A percentile compares a stretch with the other conserved stretches of the same genome.
These are phyloP conservation scores for Pseudomonodictys pantanalensis DNA, from an alignment of 495 filamentous ascomycete genomes.

Conservation along the genomic window DNA sequence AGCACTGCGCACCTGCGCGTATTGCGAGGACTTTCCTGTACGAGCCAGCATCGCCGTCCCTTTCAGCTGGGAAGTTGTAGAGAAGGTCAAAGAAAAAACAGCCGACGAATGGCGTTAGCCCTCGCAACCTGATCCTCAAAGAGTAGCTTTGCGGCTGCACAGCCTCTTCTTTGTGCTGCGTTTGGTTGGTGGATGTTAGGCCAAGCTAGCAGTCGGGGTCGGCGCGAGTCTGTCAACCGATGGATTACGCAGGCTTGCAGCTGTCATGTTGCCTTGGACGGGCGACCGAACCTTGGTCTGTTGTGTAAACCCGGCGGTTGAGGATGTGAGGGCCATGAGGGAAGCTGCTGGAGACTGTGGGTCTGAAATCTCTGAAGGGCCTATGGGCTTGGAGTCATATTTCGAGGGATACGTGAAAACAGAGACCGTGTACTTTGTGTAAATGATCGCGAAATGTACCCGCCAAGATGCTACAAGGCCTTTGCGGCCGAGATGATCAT, in stretches of 20 bases:
- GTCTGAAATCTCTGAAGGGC: no score
- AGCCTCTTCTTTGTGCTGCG: constrained; percentile 4
- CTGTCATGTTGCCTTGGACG: no score
- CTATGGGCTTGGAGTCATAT: no score
- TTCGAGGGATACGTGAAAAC: no score
- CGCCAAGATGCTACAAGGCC: no score
- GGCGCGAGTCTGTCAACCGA: not conserved
- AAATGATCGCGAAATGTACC: no score
- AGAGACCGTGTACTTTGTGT: no score
- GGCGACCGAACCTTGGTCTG: no score
- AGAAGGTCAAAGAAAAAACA: not conserved
- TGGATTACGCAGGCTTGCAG: not conserved
- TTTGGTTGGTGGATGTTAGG: constrained; percentile 2
- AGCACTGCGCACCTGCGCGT: not conserved
- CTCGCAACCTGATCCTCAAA: constrained; percentile 23
- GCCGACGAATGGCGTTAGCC: not conserved
- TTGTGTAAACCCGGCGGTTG: no score
- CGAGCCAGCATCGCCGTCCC: not conserved
- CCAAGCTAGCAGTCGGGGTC: not conserved
- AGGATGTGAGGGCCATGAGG: no score
- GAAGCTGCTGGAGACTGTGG: no score
- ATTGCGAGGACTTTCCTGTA: constrained; percentile 13
- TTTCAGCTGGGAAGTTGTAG: constrained; percentile 18
- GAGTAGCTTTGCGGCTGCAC: constrained; percentile 3
- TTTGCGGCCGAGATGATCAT: no score